Evolutionary conservation across 768 basidiomycete species (phyloP), one percentile per base, ranked within the genome.

Genomic region (Rhodotorula toruloides): DNA sequence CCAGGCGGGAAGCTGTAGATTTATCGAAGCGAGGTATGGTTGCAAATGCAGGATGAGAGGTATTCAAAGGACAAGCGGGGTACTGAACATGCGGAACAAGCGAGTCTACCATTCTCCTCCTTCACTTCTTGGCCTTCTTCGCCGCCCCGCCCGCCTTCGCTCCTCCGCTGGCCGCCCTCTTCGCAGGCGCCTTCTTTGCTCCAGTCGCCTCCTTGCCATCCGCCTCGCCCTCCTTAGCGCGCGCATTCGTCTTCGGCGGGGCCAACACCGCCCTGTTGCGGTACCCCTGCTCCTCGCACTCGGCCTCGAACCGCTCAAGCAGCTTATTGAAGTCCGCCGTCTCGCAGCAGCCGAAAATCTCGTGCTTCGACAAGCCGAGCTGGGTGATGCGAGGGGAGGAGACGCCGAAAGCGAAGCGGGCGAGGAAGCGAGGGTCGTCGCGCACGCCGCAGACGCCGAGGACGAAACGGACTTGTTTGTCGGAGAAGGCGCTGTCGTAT

Each of bases 361-460:
- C 77, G 62, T 82, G 49, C 59, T 59, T 77, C 5, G 79, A 78
- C 75, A 81, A 79, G 64, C 81, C 82, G 66, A 78, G 73, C 4
- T 72, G 73, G 3, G 81, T 80, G 29, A 83, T 75, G 2, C 82
- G 77, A 4, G 81, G 81, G 27, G 80, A 81, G 2, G 79, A 79
- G 52, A 83, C 79, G 13, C 82, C 82, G 61, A 83, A 83, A 9
- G 82, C 82, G 77, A 82, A 77, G 13, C 82, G 79, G 3, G 82
- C 81, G n/a, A 83, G 76, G 39, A 82, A 75, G 11, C 81, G 81
- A 32, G 81, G 79, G 61, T 82, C 82, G 61, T 82, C 81, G 39
- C 81, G 80, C 49, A 79, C 80, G 42, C 76, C 78, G 69, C 81
- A 82, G n/a, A 78, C 79, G 21, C 68, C 69, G 31, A 82, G 77